Evolutionary conservation across 2,329 filamentous ascomycete genomes (phyloP), one percentile per base, ranked within the genome.

Genomic region (Hymenotorrendiella dingleyae): DNA sequence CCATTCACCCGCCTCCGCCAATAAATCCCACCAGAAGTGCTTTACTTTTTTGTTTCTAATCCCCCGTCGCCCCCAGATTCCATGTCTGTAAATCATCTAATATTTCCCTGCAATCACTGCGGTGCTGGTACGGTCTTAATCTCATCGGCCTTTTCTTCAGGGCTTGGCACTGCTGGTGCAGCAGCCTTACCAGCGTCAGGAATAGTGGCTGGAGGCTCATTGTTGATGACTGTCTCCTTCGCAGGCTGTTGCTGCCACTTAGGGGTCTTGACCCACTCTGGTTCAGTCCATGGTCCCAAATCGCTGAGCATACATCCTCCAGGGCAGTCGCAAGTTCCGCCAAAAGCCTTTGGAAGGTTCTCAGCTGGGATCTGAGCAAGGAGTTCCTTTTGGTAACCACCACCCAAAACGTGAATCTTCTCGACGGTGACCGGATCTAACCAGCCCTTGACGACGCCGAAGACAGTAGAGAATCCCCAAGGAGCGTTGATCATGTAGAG

Each of bases 401-500:
- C 69, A 53, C 90, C 88, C 28, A 97, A 75, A 44, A 98, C 82
- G 68, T 94, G 81, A 62, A 98, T 98, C 80, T 98, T 98, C 63
- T 83, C 75, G 48, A 94, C 90, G 36, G 93, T 98, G 60, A 98
- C 89, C 39, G 93, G 93, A 69, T 98, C 93, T 59, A 98, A 77
- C 80, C 93, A 97, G 54, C 82, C 81, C 76, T 94, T 96, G 67
- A 97, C 78, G 45, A 94, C 76, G 62, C 70, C 75, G 76, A 93
- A 98, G 50, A 89, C 85, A 55, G 77, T 76, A 49, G 83, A 83
- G 75, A 97, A 97, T 20, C 90, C 90, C 90, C 90, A 97, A 16
- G 89, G 89, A 3, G 91, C 87, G 69, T 98, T 98, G 80, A 98
- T 96, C 58, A 98, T 72, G 76, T 95, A 98, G 63, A 98, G 76